These are phyloP conservation scores for Aspergillus nidulans DNA, from an alignment of 495 filamentous ascomycete species.

Conservation along the genomic window DNA sequence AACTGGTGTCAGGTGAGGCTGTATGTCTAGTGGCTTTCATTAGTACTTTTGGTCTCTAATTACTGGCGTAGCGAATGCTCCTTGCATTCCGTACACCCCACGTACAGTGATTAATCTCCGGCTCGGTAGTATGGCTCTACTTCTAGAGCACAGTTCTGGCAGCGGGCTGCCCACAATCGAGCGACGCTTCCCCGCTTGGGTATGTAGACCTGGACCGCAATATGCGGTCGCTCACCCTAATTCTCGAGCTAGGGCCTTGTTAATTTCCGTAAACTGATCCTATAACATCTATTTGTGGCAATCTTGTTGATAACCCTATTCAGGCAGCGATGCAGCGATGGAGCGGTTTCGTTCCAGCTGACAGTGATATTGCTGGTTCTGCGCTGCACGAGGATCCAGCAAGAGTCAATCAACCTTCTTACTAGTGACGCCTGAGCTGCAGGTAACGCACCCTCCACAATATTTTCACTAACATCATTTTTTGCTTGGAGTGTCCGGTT, in stretches of 20 bases:
- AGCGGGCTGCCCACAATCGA: not conserved
- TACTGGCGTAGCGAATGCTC: not conserved
- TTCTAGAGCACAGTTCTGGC: not conserved
- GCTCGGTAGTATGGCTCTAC: not conserved
- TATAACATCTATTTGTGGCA: not conserved
- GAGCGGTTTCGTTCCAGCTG: not conserved
- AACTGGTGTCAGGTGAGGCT: not conserved
- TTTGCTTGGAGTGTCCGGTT: not conserved
- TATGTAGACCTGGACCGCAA: not conserved
- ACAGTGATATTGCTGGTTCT: not conserved
- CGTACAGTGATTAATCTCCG: conserved; percentile 1
- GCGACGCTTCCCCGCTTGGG: not conserved
- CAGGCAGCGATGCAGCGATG: not conserved
- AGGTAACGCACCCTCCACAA: not conserved
- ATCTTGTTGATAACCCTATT: too few relatives aligned
- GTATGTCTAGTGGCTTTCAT: not conserved
- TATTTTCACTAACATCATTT: not conserved
- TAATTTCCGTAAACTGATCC: not conserved
- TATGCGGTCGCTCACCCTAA: not conserved
- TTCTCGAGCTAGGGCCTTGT: not conserved
- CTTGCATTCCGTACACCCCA: not conserved
- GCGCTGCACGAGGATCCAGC: not conserved
- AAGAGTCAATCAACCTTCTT: not conserved
- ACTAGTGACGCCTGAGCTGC: not conserved
- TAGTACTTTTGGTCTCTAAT: not conserved